Evolutionary conservation across 257 asterid species (phyloP), one percentile per base, ranked within the genome.

Genomic region (Craterostigma plantagineum): DNA sequence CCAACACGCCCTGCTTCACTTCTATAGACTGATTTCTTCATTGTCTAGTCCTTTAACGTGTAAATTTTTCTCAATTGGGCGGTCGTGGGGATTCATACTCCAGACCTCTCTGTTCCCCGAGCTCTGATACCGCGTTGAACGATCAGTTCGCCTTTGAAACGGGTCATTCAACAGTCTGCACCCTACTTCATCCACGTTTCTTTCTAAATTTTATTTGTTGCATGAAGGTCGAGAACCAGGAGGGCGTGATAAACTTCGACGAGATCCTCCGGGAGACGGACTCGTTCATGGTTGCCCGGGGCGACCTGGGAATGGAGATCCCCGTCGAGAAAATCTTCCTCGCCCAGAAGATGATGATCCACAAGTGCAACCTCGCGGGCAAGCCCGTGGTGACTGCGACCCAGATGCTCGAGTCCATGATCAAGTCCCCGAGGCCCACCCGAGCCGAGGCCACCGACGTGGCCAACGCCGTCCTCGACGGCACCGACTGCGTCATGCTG

Each of bases 221-320:
- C n/a, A n/a, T n/a, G n/a, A n/a, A 82, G 95, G 92, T 82, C 38
- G 95, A 82, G 66, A 82, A 82, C 61, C 95, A 82, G 61, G 92
- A 67, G 57, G 75, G 95, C 9, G 91, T 82, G 7, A 33, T 71
- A 52, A 82, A 82, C 68, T 82, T 82, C 35, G 95, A 82, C 4
- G 95, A 82, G 55, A 82, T 82, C 62, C 90, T 82, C 0, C 78
- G 82, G 1, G 86, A 79, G 61, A 70, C 95, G 0, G 95, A 82
- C 62, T 64, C 95, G 8, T 82, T 79, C 67, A 82, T 82, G 94
- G 94, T 82, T 44, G 92, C 94, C 51, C 83, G 94, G 51, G 94
- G 94, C 3, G 94, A 82, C 52, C 79, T 82, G 2, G 94, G 94
- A 39, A 82, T 82, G 94, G 94, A 82, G 56, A 82, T 82, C 50